These are phyloP conservation scores for Trypanosoma lewisi DNA, from an alignment of 208 protist genomes.

Conservation along the genomic window DNA sequence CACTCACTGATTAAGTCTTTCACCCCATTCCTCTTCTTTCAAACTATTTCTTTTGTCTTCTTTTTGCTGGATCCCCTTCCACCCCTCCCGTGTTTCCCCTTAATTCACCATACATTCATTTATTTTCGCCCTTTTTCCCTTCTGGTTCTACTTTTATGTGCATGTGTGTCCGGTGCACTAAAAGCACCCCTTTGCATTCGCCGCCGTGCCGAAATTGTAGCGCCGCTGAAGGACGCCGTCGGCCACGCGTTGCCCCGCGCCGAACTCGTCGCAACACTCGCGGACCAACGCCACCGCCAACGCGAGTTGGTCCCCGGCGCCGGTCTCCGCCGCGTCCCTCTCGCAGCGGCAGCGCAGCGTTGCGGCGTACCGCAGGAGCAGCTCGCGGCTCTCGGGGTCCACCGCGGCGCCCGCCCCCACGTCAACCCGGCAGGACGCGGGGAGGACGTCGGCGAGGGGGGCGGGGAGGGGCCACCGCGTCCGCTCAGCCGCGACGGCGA, in stretches of 20 bases:
- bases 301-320: background rate
- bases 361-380: background rate
- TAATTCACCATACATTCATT: background rate
- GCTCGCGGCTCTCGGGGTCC: constrained; percentile 1
- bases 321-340: background rate
- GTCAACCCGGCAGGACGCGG: background rate
- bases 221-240: constrained; percentile 18
- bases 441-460: constrained; percentile 37
- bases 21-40: too few relatives aligned
- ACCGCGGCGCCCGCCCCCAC: background rate
- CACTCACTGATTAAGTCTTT: too few relatives aligned
- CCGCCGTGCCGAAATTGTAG: background rate
- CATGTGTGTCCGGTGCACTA: background rate
- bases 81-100: too few relatives aligned
- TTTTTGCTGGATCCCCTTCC: too few relatives aligned
- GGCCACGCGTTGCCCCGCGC: background rate
- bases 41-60: too few relatives aligned
- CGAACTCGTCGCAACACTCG: constrained; percentile 5
- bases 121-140: background rate
- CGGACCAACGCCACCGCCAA: background rate
- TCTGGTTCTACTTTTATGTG: background rate
- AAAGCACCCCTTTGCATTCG: background rate
- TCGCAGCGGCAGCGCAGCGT: background rate
- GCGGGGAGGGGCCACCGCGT: constrained; percentile 35
- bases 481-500: constrained; percentile 46